Evolutionary conservation across 768 basidiomycete genomes (phyloP).

Genomic region (Mycena capillaripes): DNA sequence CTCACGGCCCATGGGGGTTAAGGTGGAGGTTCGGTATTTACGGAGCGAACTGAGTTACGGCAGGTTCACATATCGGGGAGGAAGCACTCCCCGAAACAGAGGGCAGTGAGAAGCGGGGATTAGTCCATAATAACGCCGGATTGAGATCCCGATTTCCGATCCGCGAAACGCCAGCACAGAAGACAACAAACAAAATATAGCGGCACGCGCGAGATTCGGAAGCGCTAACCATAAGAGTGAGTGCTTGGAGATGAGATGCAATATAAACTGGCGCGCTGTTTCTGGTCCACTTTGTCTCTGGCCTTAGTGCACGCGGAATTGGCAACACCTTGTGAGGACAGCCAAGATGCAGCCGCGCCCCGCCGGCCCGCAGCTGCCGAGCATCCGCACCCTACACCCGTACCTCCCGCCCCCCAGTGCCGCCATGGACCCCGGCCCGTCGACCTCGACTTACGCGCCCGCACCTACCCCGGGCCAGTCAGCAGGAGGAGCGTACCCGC

Average conservation of each 20-base stretch:
- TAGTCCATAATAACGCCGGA: not conserved
- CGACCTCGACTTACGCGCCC: slow-evolving; percentile 39
- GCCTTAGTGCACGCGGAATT: not conserved
- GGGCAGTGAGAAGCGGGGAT: not conserved
- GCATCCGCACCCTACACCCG: slow-evolving; percentile 78
- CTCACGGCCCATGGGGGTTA: not conserved
- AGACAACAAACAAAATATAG: not conserved
- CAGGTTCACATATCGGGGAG: not conserved
- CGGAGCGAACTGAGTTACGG: too few species aligned
- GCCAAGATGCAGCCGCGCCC: slow-evolving; percentile 16
- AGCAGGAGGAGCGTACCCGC: slow-evolving; percentile 29
- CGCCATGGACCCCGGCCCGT: slow-evolving; percentile 38
- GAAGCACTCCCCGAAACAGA: not conserved
- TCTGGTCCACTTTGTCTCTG: not conserved
- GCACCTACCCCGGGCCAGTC: not conserved
- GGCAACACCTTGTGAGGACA: not conserved
- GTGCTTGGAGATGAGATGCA: not conserved
- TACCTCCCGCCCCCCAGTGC: slow-evolving; percentile 67
- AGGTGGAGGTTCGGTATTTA: not conserved
- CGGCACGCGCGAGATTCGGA: not conserved
- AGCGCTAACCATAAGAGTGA: slow-evolving; percentile 16
- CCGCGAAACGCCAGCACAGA: not conserved
- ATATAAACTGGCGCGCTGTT: slow-evolving; percentile 10
- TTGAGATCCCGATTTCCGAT: not conserved
- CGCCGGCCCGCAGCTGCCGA: slow-evolving; percentile 58